Evolutionary conservation across 257 asterid genomes (phyloP), one percentile per base, ranked within the genome.

Genomic region (Capsicum rhomboideum): DNA sequence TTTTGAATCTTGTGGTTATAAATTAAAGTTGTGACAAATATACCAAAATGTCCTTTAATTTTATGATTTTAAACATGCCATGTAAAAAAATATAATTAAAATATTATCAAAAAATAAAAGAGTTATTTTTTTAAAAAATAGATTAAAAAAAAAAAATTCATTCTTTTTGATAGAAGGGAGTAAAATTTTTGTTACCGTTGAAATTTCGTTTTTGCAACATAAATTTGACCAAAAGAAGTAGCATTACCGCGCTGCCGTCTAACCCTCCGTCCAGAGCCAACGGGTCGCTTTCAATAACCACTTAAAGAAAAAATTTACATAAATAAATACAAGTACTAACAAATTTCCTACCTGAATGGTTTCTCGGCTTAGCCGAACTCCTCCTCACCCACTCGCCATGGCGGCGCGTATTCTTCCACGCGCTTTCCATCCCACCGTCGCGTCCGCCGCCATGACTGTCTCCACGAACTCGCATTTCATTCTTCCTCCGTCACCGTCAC

Each of bases 331-430:
- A 5, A 34, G 40, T 5, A 34, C 40, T 40, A n/a, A 69, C 40
- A 29, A 20, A 71, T 6, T 71, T 71, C 55, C 54, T n/a, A 58
- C 10, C 85, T 86, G 94, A 86, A 95, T 95, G 97, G 87, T 93
- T 58, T 89, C 92, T 85, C 94, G 92, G 88, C 28, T 91, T 61
- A 85, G 91, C 31, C 89, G 81, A 88, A 50, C 86, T 94, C 89
- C 88, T 89, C 91, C 91, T 86, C 44, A 82, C 71, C 66, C 89
- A 86, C 83, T 86, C 83, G 49, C 89, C 85, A 94, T 94, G 98
- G 93, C 95, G 91, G 96, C 93, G 93, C 98, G 95, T 91, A 90
- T 87, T 23, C 56, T 93, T 40, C 80, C 93, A 31, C 95, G 90
- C 83, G 85, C 90, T 3, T 89, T 89, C n/a, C 85, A 91, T 17